Evolutionary conservation across 2,329 filamentous ascomycete genomes (phyloP), one percentile per base, ranked within the genome.

Genomic region (Dryadomyces quercivorus): DNA sequence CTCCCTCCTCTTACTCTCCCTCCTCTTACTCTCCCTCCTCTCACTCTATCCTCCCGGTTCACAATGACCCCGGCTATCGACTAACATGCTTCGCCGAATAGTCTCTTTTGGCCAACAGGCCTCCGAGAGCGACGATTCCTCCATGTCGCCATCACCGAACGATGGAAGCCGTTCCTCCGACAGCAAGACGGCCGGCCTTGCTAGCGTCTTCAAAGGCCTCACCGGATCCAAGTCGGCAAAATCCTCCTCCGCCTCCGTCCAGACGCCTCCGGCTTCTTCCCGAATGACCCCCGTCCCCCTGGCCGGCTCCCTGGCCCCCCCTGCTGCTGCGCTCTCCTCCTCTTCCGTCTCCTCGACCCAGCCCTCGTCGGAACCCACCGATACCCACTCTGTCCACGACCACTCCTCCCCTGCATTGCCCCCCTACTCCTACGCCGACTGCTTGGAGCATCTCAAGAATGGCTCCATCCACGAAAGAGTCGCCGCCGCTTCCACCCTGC

Each of bases 171-270:
- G 74, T 57, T 74, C 75, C 59, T 73, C 75, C 62, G 80, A 84
- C 65, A 70, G 76, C 55, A 77, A 73, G 68, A 74, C 72, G 44
- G 72, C 80, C 58, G 79, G 78, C 61, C 72, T 85, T 61, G 80
- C 78, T 61, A 77, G 78, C 61, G 80, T 85, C 58, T 80, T 85
- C 64, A 82, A 81, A 62, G 80, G 77, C 61, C 69, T 85, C 61
- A 76, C 81, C 50, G 74, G 74, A 5, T 73, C 72, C 56, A 81
- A 75, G 65, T 69, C 75, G 56, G 72, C 72, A 48, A 82, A 77
- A 61, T 74, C 76, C 3, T 47, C 57, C 2, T 26, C 55, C 3
- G 22, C 45, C 4, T 49, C 56, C 40, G 22, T 43, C 10, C 51
- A 47, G 8, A 40, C 43, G 4, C 49, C 52, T 7, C 49, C 50